These are phyloP conservation scores for Cercospora brassicicola DNA, from an alignment of 2,329 filamentous ascomycete species.

Conservation along the genomic window DNA sequence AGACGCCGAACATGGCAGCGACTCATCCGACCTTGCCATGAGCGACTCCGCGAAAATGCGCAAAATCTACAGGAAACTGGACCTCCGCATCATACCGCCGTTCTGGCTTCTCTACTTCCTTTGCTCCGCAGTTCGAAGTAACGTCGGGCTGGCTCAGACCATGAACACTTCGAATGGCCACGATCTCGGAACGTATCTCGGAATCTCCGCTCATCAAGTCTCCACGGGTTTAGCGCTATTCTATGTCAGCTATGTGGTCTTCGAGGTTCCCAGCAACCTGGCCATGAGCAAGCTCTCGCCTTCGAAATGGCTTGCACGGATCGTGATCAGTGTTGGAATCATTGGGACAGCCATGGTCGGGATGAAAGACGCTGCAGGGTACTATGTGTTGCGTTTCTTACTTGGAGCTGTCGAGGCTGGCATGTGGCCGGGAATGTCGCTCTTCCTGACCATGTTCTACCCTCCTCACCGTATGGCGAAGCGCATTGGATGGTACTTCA, in stretches of 20 bases:
- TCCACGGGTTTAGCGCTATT: conserved; percentile 84
- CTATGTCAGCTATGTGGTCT: conserved; percentile 88
- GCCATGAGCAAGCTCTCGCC: conserved; percentile 84
- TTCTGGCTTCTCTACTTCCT: conserved; percentile 92
- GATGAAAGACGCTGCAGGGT: conserved; percentile 77
- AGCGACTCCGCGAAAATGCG: conserved; percentile 20
- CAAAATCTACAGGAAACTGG: conserved; percentile 32
- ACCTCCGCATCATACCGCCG: conserved; percentile 51
- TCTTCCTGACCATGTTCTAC: conserved; percentile 89
- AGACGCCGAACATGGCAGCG: conserved; percentile 5
- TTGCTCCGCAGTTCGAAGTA: conserved; percentile 86
- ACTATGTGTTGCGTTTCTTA: conserved; percentile 81
- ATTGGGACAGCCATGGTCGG: conserved; percentile 82
- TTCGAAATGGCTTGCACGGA: conserved; percentile 87
- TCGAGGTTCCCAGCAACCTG: conserved; percentile 84
- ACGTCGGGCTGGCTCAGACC: conserved; percentile 89
- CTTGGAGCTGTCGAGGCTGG: conserved; percentile 85
- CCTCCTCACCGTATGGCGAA: conserved; percentile 83
- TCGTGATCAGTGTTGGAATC: conserved; percentile 81
- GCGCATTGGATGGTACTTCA: conserved; percentile 86
- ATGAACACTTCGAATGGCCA: conserved; percentile 75
- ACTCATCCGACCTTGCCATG: background rate
- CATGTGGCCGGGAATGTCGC: conserved; percentile 95
- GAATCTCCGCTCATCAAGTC: conserved; percentile 71
- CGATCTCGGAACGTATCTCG: conserved; percentile 70